Conservation (phyloP, 805 yeast species). For the Middelhovenomyces tepae region DNA sequence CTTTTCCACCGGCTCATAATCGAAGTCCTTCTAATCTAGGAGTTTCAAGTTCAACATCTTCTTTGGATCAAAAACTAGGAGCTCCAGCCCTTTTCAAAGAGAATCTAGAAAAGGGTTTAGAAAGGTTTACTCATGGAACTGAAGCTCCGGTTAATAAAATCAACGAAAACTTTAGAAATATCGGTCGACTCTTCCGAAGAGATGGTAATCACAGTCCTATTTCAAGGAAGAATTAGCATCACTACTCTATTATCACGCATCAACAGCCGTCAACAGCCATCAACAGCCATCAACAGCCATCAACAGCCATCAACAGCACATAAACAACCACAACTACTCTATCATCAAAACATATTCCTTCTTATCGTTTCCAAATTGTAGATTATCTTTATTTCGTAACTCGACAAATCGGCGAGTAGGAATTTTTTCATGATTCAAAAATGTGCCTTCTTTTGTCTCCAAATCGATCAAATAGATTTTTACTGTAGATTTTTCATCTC, state of each 20-base stretch:
- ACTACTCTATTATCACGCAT: too few relatives aligned
- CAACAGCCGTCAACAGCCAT: too few relatives aligned
- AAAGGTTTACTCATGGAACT: constrained; percentile 33
- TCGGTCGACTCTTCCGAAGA: constrained; percentile 50
- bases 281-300: background rate
- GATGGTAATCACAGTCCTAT: constrained; percentile 14
- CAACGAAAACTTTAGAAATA: constrained; percentile 55
- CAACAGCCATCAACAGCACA: constrained; percentile 4
- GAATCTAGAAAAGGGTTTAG: constrained; percentile 18
- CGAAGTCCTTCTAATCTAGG: background rate
- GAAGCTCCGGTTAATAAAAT: constrained; percentile 56
- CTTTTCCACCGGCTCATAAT: constrained; percentile 2
- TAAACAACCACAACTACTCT: constrained; percentile 1
- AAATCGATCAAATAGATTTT: constrained; percentile 39
- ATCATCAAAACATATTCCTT: constrained; percentile 10
- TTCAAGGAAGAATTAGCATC: too few relatives aligned
- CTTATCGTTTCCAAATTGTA: constrained; percentile 29
- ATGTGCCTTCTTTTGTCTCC: constrained; percentile 41
- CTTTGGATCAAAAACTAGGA: constrained; percentile 5
- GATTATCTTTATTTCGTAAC: constrained; percentile 33
- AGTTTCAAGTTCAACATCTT: constrained; percentile 4
- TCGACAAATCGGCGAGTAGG: constrained; percentile 37
- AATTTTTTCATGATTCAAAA: constrained; percentile 32
- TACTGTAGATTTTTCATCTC: constrained; percentile 12
- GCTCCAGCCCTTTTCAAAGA: constrained; percentile 13